Evolutionary conservation across 495 filamentous ascomycete species (phyloP).

Genomic region (Penicillium coprophilum): DNA sequence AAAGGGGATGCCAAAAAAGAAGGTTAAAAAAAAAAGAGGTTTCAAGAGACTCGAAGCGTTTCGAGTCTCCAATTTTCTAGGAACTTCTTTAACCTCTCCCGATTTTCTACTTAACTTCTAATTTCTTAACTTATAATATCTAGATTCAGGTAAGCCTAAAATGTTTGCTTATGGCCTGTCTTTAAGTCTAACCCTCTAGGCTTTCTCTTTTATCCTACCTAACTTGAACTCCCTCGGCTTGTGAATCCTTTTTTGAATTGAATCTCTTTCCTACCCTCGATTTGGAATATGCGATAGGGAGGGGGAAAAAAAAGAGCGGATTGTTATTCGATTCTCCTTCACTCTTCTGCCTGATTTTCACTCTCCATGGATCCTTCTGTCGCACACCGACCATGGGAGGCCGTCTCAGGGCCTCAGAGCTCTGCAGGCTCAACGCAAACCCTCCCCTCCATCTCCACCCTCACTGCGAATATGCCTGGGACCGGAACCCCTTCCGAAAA

Average conservation of each 20-base stretch:
- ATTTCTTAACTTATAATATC: no score
- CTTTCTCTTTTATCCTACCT: slow-evolving; percentile 2
- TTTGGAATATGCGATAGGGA: slow-evolving; percentile 35
- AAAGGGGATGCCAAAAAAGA: background rate
- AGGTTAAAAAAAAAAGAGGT: slow-evolving; percentile 5
- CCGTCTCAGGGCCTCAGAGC: slow-evolving; percentile 38
- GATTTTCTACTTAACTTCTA: background rate
- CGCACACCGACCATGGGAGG: slow-evolving; percentile 46
- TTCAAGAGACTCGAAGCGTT: slow-evolving; percentile 14
- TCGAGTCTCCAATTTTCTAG: slow-evolving; percentile 14
- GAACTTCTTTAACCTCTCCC: slow-evolving; percentile 1
- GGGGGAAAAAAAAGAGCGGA: background rate
- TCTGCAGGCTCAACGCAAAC: slow-evolving; percentile 43
- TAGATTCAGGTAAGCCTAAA: no score
- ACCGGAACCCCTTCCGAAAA: slow-evolving; percentile 36
- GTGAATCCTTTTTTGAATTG: background rate
- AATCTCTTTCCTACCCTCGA: background rate
- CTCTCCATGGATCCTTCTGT: slow-evolving; percentile 43
- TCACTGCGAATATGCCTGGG: slow-evolving; percentile 45
- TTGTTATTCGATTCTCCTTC: slow-evolving; percentile 15
- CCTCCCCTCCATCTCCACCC: slow-evolving; percentile 49
- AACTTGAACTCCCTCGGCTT: background rate
- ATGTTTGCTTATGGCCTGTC: no score
- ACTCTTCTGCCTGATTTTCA: background rate
- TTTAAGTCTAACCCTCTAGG: slow-evolving; percentile 1